Evolutionary conservation across 129 eudicot species (phyloP).

Genomic region (Centaurea solstitialis): DNA sequence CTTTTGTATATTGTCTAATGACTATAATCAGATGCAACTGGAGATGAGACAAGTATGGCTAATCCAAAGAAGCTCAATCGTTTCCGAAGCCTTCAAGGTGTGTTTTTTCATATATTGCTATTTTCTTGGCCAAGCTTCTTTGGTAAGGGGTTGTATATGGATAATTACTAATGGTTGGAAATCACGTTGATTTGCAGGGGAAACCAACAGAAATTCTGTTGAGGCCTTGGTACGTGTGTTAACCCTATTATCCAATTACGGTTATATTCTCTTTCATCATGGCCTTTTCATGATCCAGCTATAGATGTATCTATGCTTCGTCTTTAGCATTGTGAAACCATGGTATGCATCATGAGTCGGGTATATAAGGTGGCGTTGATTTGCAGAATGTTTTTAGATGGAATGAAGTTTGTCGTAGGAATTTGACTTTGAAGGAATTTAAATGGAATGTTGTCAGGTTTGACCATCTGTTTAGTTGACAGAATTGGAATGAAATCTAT

Average conservation of each 20-base stretch:
- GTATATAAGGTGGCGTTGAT: no score
- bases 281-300: neutral
- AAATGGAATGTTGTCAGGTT: no score
- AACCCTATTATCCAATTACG: neutral
- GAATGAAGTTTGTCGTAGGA: no score
- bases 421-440: no score
- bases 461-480: no score
- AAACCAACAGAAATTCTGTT: conserved; percentile 50
- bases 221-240: conserved; percentile 64
- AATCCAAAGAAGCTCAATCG: conserved; percentile 34
- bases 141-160: neutral
- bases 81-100: conserved; percentile 64
- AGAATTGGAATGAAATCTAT: no score
- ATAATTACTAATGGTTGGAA: neutral
- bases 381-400: no score
- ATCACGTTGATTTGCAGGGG: conserved; percentile 47
- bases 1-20: neutral
- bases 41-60: conserved; percentile 34
- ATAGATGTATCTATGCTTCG: neutral
- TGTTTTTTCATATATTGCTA: conserved; percentile 1
- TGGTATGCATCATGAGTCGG: no score
- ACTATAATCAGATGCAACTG: conserved; percentile 46
- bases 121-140: neutral
- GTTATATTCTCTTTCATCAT: neutral
- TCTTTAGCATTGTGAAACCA: no score